Conservation (phyloP, 345 rosid genomes). For the Mallotus nudiflorus region DNA sequence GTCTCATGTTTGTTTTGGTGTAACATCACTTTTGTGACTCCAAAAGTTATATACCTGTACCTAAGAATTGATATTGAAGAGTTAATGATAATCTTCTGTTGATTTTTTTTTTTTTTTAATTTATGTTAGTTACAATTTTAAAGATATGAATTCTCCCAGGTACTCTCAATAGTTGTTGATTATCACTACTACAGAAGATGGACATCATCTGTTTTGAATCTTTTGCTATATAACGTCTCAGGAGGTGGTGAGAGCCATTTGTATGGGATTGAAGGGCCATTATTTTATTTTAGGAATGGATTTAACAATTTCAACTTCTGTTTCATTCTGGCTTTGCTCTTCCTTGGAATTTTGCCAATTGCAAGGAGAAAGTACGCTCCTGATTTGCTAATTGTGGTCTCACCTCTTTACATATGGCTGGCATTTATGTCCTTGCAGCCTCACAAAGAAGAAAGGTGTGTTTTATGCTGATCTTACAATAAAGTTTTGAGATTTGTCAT, state of each 20-base stretch:
- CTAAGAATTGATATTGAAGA: neutral
- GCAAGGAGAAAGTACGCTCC: constrained; percentile 69
- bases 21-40: constrained; percentile 1
- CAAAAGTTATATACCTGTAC: constrained; percentile 3
- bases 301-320: constrained; percentile 95
- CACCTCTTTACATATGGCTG: constrained; percentile 89
- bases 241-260: constrained; percentile 99
- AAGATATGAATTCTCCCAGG: constrained; percentile 48
- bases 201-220: constrained; percentile 90
- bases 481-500: neutral
- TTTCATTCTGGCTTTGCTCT: constrained; percentile 78
- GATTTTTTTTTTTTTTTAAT: constrained; percentile 4
- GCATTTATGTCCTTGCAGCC: constrained; percentile 94
- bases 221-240: constrained; percentile 81
- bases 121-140: constrained; percentile 2
- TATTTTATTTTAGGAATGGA: constrained; percentile 80
- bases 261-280: constrained; percentile 81
- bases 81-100: constrained; percentile 8
- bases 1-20: constrained; percentile 25
- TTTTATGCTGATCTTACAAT: constrained; percentile 1
- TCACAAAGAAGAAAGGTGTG: constrained; percentile 97
- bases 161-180: constrained; percentile 66
- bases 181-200: constrained; percentile 65
- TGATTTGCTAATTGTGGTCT: constrained; percentile 70
- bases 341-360: constrained; percentile 63